Base-by-base conservation (phyloP, 2,329 filamentous ascomycete genomes). In the Xylaria sp. region DNA sequence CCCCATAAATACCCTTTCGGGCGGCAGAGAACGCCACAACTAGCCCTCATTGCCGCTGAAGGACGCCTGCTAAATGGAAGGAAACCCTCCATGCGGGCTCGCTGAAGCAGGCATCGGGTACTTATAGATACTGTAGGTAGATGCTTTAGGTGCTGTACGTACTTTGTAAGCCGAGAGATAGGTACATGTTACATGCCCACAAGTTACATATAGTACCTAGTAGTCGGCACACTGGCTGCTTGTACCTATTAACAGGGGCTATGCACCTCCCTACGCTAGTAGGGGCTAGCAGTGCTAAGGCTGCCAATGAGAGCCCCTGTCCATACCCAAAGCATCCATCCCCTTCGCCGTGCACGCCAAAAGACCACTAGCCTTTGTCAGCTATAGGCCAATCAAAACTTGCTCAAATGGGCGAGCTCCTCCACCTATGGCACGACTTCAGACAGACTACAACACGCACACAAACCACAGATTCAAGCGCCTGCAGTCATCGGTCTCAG, bases 341-440 rank as follows among this genome's bases (percentile, higher is more conserved):
- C 35, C 35, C 60, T 12, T 66, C 51, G 50, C 64, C 23, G 51
- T 62, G 58, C 58, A 66, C 58, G 32, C 25, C 53, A 66, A 75
- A 72, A 67, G 58, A 57, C 72, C 65, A 70, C 70, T 69, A 74
- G 70, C 71, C 72, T 74, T 75, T 72, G 72, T 70, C 60, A 48
- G 58, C 44, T 53, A 60, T 16, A 54, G 73, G 73, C 81, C 81
- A 83, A 83, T 83, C 78, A 81, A 83, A 83, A 83, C 82, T 83
- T 83, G 81, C 82, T 83, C 81, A 81, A 75, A 72, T 72, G 25
- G 59, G 27, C 71, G 69, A 70, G 63, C 67, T 68, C 71, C 74
- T 75, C 75, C 73, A 75, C 75, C 71, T 60, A 70, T 73, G 70
- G 75, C 74, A 72, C 69, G 69, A 65, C 68, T 66, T 40, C 63